Evolutionary conservation across 2,329 filamentous ascomycete species (phyloP).

Genomic region (Penicillium paneum): DNA sequence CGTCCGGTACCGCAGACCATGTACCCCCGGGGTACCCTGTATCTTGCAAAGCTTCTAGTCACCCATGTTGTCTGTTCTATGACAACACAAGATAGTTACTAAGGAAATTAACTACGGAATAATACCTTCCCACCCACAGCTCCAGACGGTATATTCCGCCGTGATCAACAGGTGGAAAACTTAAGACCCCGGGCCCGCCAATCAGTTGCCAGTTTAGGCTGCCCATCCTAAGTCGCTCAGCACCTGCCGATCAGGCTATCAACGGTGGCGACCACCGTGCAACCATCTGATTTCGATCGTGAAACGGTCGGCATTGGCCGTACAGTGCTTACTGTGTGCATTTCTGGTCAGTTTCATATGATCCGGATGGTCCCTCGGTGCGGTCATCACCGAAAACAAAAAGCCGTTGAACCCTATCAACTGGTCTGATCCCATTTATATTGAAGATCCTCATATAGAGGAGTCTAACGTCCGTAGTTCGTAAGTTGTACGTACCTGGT

Average conservation of each 20-base stretch:
- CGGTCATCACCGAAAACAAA: background rate
- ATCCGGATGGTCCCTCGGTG: conserved; percentile 4
- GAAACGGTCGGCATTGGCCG: conserved; percentile 25
- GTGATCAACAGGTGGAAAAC: conserved; percentile 21
- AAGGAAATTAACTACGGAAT: background rate
- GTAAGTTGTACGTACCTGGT: background rate
- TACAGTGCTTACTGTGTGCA: background rate
- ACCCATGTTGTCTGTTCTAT: too few relatives aligned
- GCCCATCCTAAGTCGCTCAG: conserved; percentile 14
- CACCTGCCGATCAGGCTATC: conserved; percentile 21
- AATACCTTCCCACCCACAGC: background rate
- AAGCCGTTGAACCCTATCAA: background rate
- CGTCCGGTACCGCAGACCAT: background rate
- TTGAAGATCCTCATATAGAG: background rate
- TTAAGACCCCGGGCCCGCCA: conserved; percentile 1
- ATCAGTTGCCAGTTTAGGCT: conserved; percentile 16
- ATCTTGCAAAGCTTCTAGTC: background rate
- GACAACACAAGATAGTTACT: too few relatives aligned
- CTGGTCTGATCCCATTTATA: background rate
- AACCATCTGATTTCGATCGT: conserved; percentile 17
- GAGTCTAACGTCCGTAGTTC: background rate
- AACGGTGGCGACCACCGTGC: conserved; percentile 23
- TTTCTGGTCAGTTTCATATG: conserved; percentile 20
- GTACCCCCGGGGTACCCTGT: background rate
- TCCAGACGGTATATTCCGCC: too few relatives aligned